Evolutionary conservation across 805 yeast genomes (phyloP), one percentile per base, ranked within the genome.

Genomic region (Wickerhamomyces silvicola): DNA sequence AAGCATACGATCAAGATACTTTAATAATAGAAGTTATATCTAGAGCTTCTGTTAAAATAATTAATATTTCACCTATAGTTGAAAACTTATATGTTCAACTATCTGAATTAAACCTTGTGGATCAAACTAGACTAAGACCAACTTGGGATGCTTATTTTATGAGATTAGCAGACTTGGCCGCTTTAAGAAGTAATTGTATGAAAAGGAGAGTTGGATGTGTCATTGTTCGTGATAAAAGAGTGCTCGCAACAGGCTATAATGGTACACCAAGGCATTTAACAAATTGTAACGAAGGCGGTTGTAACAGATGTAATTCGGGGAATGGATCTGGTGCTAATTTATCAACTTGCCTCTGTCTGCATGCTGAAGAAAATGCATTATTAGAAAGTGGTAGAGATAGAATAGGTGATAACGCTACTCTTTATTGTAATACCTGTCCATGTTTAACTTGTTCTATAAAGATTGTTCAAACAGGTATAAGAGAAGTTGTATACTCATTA

Each of bases 181-280:
- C 98, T 0, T 64, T 79, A 28, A 66, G 99, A 43, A 80, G 94
- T 18, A 92, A 92, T 46, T 92, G 99, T 62, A 92, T 92, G 97
- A 92, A 92, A 57, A 65, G 99, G 37, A 69, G 95, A 32, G 99
- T 92, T 3, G 99, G 99, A 0, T 90, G 97, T 58, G 97, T 92
- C 7, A 73, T 92, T 12, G 96, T 86, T 3, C 70, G 86, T 32
- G 92, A 84, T 28, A 75, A 74, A 23, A 66, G 97, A 35, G 94
- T 92, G 18, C 70, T 92, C 17, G 92, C 97, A 3, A 92, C 99
- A 0, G 99, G 99, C 0, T 92, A 92, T 58, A 92, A 92, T 50
- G 99, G 99, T 2, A 92, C 99, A 0, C 97, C 99, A 9, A 69
- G 95, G 25, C 84, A 87, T 37, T 60, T 86, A 47, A 64, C 66